Conservation (phyloP, 345 rosid species). For the Eucalyptus regnans region DNA sequence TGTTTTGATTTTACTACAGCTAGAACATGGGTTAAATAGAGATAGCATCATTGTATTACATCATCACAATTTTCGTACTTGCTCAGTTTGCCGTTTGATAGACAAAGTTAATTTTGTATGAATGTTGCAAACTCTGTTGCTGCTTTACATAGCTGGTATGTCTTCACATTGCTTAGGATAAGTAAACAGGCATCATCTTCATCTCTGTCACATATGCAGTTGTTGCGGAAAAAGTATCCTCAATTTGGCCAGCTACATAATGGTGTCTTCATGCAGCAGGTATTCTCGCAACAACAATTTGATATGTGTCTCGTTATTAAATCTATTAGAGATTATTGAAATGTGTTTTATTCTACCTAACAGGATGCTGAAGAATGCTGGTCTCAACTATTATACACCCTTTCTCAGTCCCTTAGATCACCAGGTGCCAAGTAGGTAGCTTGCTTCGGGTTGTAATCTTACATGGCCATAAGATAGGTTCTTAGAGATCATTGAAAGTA, state of each 20-base stretch:
- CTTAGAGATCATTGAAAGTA: neutral
- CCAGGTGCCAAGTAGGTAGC: conserved; percentile 35
- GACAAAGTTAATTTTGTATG: neutral
- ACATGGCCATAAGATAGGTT: neutral
- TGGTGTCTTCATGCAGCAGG: conserved; percentile 97
- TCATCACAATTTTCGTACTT: neutral
- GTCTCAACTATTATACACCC: conserved; percentile 88
- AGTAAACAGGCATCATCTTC: neutral
- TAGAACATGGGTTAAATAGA: neutral
- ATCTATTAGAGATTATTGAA: neutral
- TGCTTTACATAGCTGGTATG: neutral
- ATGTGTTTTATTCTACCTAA: neutral
- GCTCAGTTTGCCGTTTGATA: neutral
- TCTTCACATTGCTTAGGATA: neutral
- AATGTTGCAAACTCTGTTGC: neutral
- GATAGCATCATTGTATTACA: neutral
- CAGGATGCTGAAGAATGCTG: conserved; percentile 99
- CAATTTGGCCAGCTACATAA: conserved; percentile 92
- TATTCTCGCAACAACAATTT: neutral
- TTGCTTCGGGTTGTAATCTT: neutral
- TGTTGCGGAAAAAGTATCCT: conserved; percentile 84
- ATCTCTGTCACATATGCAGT: conserved; percentile 23
- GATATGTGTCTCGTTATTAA: neutral
- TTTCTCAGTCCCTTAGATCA: conserved; percentile 77
- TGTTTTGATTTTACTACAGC: neutral